These are phyloP conservation scores for Penicillium sp. DNA, from an alignment of 2,329 filamentous ascomycete genomes.

Conservation along the genomic window DNA sequence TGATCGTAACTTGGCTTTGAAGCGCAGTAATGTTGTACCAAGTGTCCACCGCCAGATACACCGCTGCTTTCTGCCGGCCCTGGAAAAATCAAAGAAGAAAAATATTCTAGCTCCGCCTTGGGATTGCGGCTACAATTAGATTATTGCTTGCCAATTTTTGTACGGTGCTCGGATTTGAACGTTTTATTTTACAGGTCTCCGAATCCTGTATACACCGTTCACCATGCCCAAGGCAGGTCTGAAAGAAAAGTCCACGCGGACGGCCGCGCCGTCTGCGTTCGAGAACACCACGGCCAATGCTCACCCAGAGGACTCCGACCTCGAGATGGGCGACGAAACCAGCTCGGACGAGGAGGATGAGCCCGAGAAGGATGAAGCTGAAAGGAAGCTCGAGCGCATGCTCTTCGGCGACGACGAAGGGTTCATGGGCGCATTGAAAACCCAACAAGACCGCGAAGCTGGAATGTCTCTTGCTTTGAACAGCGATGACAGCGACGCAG, in stretches of 20 bases:
- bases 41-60: constrained; percentile 24
- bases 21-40: not conserved
- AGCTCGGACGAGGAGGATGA: constrained; percentile 31
- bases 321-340: constrained; percentile 30
- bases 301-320: constrained; percentile 23
- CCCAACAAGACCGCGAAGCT: constrained; percentile 49
- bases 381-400: constrained; percentile 82
- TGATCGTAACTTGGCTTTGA: not conserved
- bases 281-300: constrained; percentile 22
- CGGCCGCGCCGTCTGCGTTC: constrained; percentile 24
- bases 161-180: not conserved
- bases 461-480: constrained; percentile 40
- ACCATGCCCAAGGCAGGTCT: constrained; percentile 31
- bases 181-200: not conserved
- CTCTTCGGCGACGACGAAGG: constrained; percentile 86
- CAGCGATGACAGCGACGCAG: constrained; percentile 29
- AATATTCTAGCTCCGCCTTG: constrained; percentile 31
- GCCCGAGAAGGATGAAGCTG: constrained; percentile 74
- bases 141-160: not conserved
- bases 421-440: constrained; percentile 74
- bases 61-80: constrained; percentile 32
- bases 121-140: constrained; percentile 12
- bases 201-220: not conserved
- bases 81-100: constrained; percentile 34
- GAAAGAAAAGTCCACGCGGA: constrained; percentile 34